Percentiles rank a stretch among this genome's conserved stretches.
These are phyloP conservation scores for Prunus fruticosa DNA, from an alignment of 306 rosid genomes.

Conservation along the genomic window DNA sequence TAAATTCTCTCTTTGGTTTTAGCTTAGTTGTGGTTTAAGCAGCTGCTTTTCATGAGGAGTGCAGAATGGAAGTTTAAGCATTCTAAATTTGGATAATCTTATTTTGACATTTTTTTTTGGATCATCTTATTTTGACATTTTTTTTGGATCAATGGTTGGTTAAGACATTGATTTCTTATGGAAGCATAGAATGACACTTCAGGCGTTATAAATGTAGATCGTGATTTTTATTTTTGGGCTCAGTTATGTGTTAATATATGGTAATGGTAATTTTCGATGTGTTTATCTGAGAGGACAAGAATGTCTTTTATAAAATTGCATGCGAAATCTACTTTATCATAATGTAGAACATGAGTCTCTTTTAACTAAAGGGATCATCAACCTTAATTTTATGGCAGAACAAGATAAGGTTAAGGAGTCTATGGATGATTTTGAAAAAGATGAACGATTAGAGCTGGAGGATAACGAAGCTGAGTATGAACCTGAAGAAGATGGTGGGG, in stretches of 20 bases:
- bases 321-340: conserved; percentile 1
- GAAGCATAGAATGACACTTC: not conserved
- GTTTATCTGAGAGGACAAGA: conserved; percentile 9
- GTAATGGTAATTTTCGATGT: not conserved
- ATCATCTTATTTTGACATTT: not conserved
- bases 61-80: not conserved
- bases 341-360: conserved; percentile 30
- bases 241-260: not conserved
- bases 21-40: not conserved
- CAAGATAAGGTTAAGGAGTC: conserved; percentile 83
- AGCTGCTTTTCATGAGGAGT: not conserved
- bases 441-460: conserved; percentile 88
- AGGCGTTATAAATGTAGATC: not conserved
- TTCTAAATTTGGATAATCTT: not conserved
- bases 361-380: conserved; percentile 37
- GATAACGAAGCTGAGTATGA: conserved; percentile 97
- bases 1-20: not conserved
- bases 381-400: conserved; percentile 58
- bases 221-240: not conserved
- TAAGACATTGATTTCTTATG: not conserved
- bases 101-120: not conserved
- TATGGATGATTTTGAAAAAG: conserved; percentile 77
- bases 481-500: conserved; percentile 76
- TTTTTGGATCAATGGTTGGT: conserved; percentile 4
- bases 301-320: conserved; percentile 14